Conservation (phyloP, 257 asterid genomes). For the Solanum pimpinellifolium region DNA sequence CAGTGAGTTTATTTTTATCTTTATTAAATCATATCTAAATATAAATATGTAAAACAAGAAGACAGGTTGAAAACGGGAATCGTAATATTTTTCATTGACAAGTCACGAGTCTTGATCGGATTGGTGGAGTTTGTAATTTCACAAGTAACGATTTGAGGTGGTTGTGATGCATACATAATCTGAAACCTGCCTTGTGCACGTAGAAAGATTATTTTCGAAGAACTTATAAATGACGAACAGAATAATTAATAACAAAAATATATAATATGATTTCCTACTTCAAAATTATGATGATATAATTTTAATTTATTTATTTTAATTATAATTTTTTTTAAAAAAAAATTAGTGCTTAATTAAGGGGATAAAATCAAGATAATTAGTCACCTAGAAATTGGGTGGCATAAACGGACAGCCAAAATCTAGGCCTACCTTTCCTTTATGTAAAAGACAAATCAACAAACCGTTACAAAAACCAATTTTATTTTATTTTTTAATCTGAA, state of each 20-base stretch:
- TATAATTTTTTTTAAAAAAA: background rate
- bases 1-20: too few species aligned
- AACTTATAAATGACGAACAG: rapidly evolving
- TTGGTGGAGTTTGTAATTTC: too few species aligned
- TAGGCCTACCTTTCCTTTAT: constrained; percentile 6
- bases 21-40: too few species aligned
- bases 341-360: background rate
- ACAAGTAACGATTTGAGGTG: background rate
- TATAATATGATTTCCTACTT: background rate
- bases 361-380: background rate
- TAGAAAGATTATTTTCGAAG: background rate
- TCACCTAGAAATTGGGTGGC: background rate
- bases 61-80: too few species aligned
- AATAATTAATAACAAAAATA: background rate
- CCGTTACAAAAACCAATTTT: constrained; percentile 22
- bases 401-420: background rate
- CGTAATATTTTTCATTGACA: too few species aligned
- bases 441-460: constrained; percentile 28
- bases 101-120: too few species aligned
- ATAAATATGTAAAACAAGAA: too few species aligned
- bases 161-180: background rate
- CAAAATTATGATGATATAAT: background rate
- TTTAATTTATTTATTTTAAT: background rate
- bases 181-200: background rate
- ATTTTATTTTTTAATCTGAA: background rate